Base-by-base conservation (phyloP, 2,329 filamentous ascomycete genomes). In the Penicillium paneum region DNA sequence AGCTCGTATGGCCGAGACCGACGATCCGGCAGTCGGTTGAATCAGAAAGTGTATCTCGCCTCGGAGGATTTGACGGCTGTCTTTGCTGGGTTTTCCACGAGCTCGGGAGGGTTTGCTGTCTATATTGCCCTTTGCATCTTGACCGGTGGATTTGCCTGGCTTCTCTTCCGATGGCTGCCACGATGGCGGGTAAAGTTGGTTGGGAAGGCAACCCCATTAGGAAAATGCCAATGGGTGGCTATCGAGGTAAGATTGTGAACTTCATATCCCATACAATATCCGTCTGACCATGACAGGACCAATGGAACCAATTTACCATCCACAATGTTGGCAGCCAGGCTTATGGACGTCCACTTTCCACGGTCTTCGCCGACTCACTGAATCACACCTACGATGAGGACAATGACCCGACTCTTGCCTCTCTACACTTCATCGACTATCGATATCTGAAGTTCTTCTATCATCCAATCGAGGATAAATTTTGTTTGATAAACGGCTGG, bases 1-100 rank as follows among this genome's bases (percentile, higher is more conserved):
- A 82, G 82, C 49, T 94, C 90, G 12, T 82, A 86, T 59, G 81
- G 78, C 29, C 90, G 88, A 66, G 80, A 81, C 29, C 76, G 77
- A 58, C 83, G 81, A 46, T 78, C 77, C 38, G 83, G 82, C 11
- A 83, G 84, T 39, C 84, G 89, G 54, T 79, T 83, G 28, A 95
- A 83, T 65, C 94, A 99, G 72, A 97, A 97, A 75, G 82, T 97
- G 24, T 94, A 97, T 73, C 91, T 99, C 74, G 80, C 86, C 55
- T 96, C 90, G 39, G 94, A 99, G 72, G 94, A 99, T 71, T 78
- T 99, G 60, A 97, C 91, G 1, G 91, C 97, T 64, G 93, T 92
- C 28, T 85, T 97, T 67, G 91, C 93, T 24, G 94, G 94, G 0
- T 99, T 97, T 73, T 85, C 82, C 46, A 97, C 91, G 3, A 93